phyloP scores from a whole-genome alignment of 2,329 filamentous ascomycete species.

The Calonectria crousiana region DNA sequence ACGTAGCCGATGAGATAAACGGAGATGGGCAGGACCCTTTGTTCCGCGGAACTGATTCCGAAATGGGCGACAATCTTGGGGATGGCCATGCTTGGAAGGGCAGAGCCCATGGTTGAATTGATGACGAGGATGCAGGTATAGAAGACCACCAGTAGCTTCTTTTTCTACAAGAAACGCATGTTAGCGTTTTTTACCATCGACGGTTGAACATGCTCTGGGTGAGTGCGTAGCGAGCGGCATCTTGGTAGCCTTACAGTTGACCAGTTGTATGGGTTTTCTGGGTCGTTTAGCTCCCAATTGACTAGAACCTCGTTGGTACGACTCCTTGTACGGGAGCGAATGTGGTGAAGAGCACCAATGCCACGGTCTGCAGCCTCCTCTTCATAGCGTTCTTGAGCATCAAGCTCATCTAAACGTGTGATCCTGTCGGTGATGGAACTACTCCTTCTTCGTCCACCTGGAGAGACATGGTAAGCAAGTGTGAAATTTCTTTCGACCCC shows the following conservation, averaged over 20 bases:
- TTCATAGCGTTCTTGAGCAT: slow-evolving; percentile 55
- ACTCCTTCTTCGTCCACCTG: slow-evolving; percentile 42
- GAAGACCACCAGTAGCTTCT: slow-evolving; percentile 67
- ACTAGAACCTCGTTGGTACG: slow-evolving; percentile 52
- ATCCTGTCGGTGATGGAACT: slow-evolving; percentile 41
- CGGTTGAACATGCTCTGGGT: too few relatives aligned
- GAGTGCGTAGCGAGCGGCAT: not conserved
- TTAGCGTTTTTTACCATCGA: not conserved
- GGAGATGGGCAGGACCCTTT: slow-evolving; percentile 69
- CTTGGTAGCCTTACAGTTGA: slow-evolving; percentile 47
- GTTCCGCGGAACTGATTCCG: slow-evolving; percentile 60
- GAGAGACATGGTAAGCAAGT: slow-evolving; percentile 28
- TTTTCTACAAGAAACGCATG: slow-evolving; percentile 51
- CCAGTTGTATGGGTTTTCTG: slow-evolving; percentile 68
- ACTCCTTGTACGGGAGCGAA: slow-evolving; percentile 50
- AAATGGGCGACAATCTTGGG: slow-evolving; percentile 70
- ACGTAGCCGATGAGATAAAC: slow-evolving; percentile 75
- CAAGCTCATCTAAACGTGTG: slow-evolving; percentile 50
- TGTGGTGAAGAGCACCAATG: slow-evolving; percentile 49
- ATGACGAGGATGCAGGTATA: slow-evolving; percentile 70
- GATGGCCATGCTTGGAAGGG: slow-evolving; percentile 73
- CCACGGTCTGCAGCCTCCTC: slow-evolving; percentile 55
- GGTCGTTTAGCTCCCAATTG: slow-evolving; percentile 61
- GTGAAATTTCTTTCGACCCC: not conserved
- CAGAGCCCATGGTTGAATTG: slow-evolving; percentile 76